Percentiles rank a stretch among this genome's conserved stretches.
phyloP scores from a whole-genome alignment of 805 yeast genomes.

The Kodamaea restingae region DNA sequence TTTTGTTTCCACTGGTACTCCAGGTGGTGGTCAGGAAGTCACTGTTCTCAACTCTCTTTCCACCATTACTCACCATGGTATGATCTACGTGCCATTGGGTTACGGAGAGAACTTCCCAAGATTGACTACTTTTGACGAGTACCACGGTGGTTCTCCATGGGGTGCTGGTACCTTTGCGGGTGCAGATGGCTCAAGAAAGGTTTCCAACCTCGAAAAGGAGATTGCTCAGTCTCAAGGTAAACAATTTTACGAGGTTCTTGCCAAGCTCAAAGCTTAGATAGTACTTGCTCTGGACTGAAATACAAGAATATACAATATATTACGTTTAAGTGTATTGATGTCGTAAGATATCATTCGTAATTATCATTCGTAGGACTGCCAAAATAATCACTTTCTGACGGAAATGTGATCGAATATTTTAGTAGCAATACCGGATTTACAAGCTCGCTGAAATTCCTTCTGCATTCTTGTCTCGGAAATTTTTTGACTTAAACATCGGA shows the following conservation, averaged over 20 bases:
- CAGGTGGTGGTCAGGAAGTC: constrained; percentile 80
- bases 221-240: constrained; percentile 67
- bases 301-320: too few species aligned
- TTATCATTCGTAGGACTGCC: too few species aligned
- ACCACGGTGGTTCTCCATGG: constrained; percentile 81
- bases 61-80: constrained; percentile 72
- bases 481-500: too few species aligned
- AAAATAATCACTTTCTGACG: too few species aligned
- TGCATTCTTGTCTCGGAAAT: too few species aligned
- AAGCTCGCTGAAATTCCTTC: too few species aligned
- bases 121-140: constrained; percentile 53
- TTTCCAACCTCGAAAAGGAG: constrained; percentile 58
- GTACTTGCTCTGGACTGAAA: too few species aligned
- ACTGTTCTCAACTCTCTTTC: constrained; percentile 64
- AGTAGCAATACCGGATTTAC: too few species aligned
- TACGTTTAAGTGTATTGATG: too few species aligned
- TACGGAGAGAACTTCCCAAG: constrained; percentile 53
- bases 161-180: constrained; percentile 84
- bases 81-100: constrained; percentile 78
- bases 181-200: constrained; percentile 69
- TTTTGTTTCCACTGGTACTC: constrained; percentile 70
- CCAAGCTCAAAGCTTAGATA: constrained; percentile 18
- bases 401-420: too few species aligned
- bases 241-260: constrained; percentile 40
- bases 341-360: too few species aligned